Conservation (phyloP, 192 early-diverging fungal genomes). For the Coemansia sp. region DNA sequence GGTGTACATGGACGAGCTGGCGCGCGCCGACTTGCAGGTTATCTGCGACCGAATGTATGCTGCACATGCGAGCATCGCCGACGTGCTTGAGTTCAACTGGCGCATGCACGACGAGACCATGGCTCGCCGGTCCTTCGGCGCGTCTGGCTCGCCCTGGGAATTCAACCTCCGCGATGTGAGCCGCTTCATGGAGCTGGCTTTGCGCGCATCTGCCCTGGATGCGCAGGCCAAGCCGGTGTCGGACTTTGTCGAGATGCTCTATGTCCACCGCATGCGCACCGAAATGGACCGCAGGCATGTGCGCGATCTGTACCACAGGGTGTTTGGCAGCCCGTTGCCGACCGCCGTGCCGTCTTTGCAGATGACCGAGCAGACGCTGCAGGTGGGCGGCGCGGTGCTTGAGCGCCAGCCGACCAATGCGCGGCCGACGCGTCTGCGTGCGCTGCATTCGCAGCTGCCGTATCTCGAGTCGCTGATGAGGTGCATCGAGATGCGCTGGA, state of each 20-base stretch:
- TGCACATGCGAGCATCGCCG: slow-evolving; percentile 56
- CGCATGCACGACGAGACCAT: slow-evolving; percentile 83
- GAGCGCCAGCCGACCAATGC: slow-evolving; percentile 45
- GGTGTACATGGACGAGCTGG: slow-evolving; percentile 86
- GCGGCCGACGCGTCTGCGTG: slow-evolving; percentile 50
- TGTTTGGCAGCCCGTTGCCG: slow-evolving; percentile 48
- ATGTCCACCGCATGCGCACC: slow-evolving; percentile 86
- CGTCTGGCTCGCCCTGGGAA: slow-evolving; percentile 90
- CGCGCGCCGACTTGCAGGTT: slow-evolving; percentile 70
- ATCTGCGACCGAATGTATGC: slow-evolving; percentile 61
- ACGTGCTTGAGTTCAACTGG: slow-evolving; percentile 70
- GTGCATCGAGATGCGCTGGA: slow-evolving; percentile 86
- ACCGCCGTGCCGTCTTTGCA: slow-evolving; percentile 37
- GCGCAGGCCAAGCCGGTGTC: slow-evolving; percentile 24
- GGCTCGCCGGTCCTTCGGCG: slow-evolving; percentile 69
- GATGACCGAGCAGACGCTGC: slow-evolving; percentile 53
- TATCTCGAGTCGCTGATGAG: slow-evolving; percentile 76
- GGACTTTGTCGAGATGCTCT: slow-evolving; percentile 78
- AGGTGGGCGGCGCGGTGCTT: slow-evolving; percentile 64
- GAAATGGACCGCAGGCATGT: slow-evolving; percentile 66
- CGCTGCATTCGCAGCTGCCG: slow-evolving; percentile 64
- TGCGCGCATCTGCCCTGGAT: slow-evolving; percentile 17
- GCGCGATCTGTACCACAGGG: slow-evolving; percentile 53
- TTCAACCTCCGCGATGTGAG: slow-evolving; percentile 98
- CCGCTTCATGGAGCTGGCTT: slow-evolving; percentile 85